Base-by-base conservation (phyloP, 1,284 basidiomycete species). In the Singerocomus inundabilis region DNA sequence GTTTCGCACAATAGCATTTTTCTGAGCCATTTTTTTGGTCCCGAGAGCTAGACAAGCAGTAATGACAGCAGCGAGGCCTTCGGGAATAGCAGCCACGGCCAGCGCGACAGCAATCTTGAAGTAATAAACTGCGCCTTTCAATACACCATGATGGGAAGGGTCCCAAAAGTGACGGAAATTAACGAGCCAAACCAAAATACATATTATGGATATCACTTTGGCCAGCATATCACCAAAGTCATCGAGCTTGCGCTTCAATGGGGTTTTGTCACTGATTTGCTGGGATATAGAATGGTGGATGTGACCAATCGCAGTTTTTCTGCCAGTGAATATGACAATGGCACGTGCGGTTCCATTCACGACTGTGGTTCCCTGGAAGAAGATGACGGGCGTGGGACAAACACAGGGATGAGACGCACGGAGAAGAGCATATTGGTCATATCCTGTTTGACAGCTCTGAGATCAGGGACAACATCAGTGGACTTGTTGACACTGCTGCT, bases 101-200 rank as follows among this genome's bases (percentile, higher is more conserved):
- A 98, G 77, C 4, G 95, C 93, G 39, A 98, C 95, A 31, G 94
- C 95, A 62, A 98, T 97, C 75, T 97, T 98, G 80, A 98, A 92
- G 72, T 98, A 98, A 70, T 97, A 97, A 54, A 98, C 82, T 0
- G 94, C 94, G 35, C 94, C 94, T 69, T 93, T 93, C 61, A 97
- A 75, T 51, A 75, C 84, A 49, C 93, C 91, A 60, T 90, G 89
- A 67, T 97, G 94, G 21, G 88, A 81, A 11, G 93, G 91, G 64
- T 98, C 94, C 79, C 81, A 86, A 70, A 97, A 98, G 72, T 97
- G 92, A 45, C 90, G 84, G 61, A 93, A 80, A 72, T 98, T 97
- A 73, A 98, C 88, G 54, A 97, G 76, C 94, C 94, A 97, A 59
- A 97, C 94, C 56, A 97, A 84, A 53, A 97, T 77, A 63, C 94